These are phyloP conservation scores for Sphagnum magellanicum DNA, from an alignment of 228 moss, liverwort and hornwort genomes.

Conservation along the genomic window DNA sequence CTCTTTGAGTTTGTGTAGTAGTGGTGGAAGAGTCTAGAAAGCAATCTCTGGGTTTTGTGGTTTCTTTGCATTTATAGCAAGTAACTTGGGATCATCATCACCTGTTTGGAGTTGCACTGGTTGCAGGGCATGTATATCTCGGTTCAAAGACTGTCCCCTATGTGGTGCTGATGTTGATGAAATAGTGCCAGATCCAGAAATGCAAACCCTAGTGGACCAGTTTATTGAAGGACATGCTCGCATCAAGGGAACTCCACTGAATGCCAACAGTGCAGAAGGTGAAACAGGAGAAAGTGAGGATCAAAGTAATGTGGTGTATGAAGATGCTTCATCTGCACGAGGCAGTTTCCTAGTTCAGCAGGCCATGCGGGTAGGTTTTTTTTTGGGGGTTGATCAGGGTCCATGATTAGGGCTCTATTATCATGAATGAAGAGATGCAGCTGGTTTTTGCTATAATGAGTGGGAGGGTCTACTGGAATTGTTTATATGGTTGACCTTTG, in stretches of 20 bases:
- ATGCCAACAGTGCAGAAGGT: conserved; percentile 15
- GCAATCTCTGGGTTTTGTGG: too few species aligned
- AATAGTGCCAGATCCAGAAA: conserved; percentile 61
- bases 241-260: conserved; percentile 46
- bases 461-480: too few species aligned
- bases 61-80: too few species aligned
- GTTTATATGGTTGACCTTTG: not conserved
- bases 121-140: conserved; percentile 85
- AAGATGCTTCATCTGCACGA: conserved; percentile 76
- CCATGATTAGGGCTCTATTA: too few species aligned
- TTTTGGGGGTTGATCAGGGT: too few species aligned
- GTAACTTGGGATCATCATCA: too few species aligned
- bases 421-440: too few species aligned
- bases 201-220: conserved; percentile 77
- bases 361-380: conserved; percentile 75
- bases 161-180: conserved; percentile 83
- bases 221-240: conserved; percentile 90
- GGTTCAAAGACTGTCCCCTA: conserved; percentile 86
- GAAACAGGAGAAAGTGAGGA: conserved; percentile 20
- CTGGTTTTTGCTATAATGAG: too few species aligned
- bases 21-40: too few species aligned
- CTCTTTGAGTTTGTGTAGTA: too few species aligned
- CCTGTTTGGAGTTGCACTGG: not conserved
- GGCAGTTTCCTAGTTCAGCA: conserved; percentile 93
- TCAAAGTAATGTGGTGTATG: conserved; percentile 49